Base-by-base conservation (phyloP, 2,329 filamentous ascomycete species). In the Aspergillus versicolor region DNA sequence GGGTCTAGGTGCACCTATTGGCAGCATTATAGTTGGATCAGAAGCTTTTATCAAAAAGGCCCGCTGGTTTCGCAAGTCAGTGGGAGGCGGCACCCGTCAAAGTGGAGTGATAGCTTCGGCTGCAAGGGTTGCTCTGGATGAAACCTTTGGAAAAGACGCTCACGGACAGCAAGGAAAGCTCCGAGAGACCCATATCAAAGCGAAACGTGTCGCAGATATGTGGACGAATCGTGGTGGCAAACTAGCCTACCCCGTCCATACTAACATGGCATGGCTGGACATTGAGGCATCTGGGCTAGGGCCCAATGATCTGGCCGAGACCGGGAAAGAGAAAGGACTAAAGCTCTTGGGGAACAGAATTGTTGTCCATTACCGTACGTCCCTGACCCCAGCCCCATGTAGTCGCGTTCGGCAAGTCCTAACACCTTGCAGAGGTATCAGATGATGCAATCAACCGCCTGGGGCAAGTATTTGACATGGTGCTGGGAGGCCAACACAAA, bases 231-330 rank as follows among this genome's bases (percentile, higher is more conserved):
- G 87, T 51, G 91, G 91, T 4, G 91, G 91, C 1, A 84, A 83
- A 73, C 74, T 91, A 56, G 74, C 81, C 19, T 80, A 87, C 58
- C 88, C 89, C 0, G 87, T 89, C 1, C 87, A 96, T 69, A 95
- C 91, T n/a, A 96, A 96, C 75, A 95, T 96, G 90, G 85, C 91
- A 34, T 96, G 90, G 91, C 68, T 95, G 57, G 88, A 95, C 71
- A 77, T 94, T 15, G 82, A 85, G 30, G 81, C 81, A 1, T 82
- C 84, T 11, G 83, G 84, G 0, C 70, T 87, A 32, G 75, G 77
- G 3, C 70, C 70, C 4, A 79, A 82, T 51, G 77, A 82, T 41
- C 83, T 87, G 59, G 79, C 82, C 9, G 76, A 79, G 56, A 72
- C 83, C 38, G 85, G 80, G 2, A 73, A 82, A 60, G 79, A 83